phyloP scores from a whole-genome alignment of 495 filamentous ascomycete genomes.

The Neurospora sp. region DNA sequence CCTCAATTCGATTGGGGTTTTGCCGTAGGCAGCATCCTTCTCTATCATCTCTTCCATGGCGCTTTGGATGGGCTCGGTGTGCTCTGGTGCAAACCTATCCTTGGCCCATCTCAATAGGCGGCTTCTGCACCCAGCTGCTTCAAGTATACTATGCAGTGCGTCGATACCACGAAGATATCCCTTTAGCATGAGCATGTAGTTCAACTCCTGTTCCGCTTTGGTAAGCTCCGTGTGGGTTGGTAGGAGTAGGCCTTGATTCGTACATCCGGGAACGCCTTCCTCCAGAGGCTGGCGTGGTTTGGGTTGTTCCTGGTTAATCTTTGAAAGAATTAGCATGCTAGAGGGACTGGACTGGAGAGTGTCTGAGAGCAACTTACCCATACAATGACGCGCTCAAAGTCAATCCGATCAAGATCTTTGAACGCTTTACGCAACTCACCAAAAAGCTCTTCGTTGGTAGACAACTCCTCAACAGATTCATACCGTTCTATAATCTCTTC shows the following conservation, averaged over 20 bases:
- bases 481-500: constrained; percentile 54
- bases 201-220: constrained; percentile 16
- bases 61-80: constrained; percentile 46
- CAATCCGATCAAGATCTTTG: constrained; percentile 11
- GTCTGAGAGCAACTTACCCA: constrained; percentile 6
- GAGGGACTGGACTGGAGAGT: not conserved
- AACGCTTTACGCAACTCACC: constrained; percentile 57
- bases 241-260: constrained; percentile 27
- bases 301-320: not conserved
- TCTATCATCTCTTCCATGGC: constrained; percentile 69
- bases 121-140: constrained; percentile 47
- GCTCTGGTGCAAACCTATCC: constrained; percentile 54
- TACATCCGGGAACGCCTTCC: constrained; percentile 9
- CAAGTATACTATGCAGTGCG: constrained; percentile 58
- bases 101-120: constrained; percentile 52
- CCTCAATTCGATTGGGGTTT: constrained; percentile 70
- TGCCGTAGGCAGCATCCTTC: constrained; percentile 68
- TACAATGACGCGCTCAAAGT: constrained; percentile 12
- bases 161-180: constrained; percentile 62
- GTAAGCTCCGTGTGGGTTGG: constrained; percentile 31
- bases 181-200: constrained; percentile 25
- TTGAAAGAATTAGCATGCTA: not conserved
- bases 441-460: constrained; percentile 80
- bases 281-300: constrained; percentile 4
- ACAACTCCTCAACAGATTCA: constrained; percentile 78